Conservation (phyloP, 1,284 basidiomycete species). For the Trametes sp. region DNA sequence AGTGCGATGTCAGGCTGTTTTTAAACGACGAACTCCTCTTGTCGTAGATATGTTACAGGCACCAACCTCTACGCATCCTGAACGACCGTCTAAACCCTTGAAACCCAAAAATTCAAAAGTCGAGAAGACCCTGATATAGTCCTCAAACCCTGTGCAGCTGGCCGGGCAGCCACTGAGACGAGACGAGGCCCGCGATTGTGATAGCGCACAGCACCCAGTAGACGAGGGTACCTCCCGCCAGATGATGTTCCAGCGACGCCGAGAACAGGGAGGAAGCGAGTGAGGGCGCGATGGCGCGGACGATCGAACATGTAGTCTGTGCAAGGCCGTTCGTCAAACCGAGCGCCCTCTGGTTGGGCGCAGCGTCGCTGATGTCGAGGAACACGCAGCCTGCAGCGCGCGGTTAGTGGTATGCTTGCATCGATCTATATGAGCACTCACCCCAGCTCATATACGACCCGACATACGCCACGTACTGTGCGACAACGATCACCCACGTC, state of each 20-base stretch:
- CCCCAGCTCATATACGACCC: slow-evolving; percentile 29
- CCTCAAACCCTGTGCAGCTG: background rate
- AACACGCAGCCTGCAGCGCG: slow-evolving; percentile 38
- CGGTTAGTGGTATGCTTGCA: slow-evolving; percentile 13
- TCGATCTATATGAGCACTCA: slow-evolving; percentile 21
- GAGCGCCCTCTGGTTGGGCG: slow-evolving; percentile 65
- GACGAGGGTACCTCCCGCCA: slow-evolving; percentile 35
- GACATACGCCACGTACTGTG: slow-evolving; percentile 24
- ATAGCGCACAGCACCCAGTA: slow-evolving; percentile 35
- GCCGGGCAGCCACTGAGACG: slow-evolving; percentile 15
- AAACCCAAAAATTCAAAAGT: background rate
- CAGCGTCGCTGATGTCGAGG: slow-evolving; percentile 60
- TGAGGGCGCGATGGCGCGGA: slow-evolving; percentile 76
- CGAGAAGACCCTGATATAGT: too few species aligned
- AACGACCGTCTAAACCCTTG: background rate
- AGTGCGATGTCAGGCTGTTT: too few species aligned
- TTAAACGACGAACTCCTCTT: too few species aligned
- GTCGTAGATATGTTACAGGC: too few species aligned
- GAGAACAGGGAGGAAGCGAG: slow-evolving; percentile 70
- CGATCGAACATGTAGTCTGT: slow-evolving; percentile 45
- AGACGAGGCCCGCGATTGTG: slow-evolving; percentile 17
- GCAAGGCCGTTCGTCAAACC: slow-evolving; percentile 75
- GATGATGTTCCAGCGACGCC: slow-evolving; percentile 55
- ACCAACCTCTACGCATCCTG: background rate
- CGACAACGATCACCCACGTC: slow-evolving; percentile 27